Evolutionary conservation across 768 basidiomycete species (phyloP), one percentile per base, ranked within the genome.

Genomic region (Mycena maculata): DNA sequence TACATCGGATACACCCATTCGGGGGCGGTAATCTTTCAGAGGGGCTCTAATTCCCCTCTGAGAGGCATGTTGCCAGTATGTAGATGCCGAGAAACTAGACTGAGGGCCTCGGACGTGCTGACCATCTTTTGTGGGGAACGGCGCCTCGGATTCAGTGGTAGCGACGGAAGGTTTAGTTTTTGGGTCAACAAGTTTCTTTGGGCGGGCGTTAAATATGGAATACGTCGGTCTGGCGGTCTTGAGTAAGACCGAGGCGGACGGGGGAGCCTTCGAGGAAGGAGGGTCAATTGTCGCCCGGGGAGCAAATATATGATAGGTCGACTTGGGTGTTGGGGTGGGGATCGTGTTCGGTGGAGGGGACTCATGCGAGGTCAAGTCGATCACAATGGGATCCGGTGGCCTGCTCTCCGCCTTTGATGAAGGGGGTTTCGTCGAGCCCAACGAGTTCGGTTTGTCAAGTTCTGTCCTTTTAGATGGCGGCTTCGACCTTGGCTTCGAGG

Each of bases 71-170:
- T 50, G 63, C 44, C 52, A 30, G 33, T 61, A 60, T 27, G 56
- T 36, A 27, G 69, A 49, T 18, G 62, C 58, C 27, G 70, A 45
- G 70, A 82, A 83, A n/a, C 63, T 65, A 44, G 76, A 83, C 72
- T 91, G 90, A 20, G 79, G 75, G 38, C 90, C 90, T 69, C 84
- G 87, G 68, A 90, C 83, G 77, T 92, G 92, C 72, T 91, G 90
- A 18, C 78, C 80, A 25, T 79, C 77, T 49, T 71, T 71, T 69
- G 80, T 78, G 31, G 91, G 92, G 72, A 84, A 86, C 23, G 87
- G 86, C 0, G 78, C 81, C 20, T 65, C 65, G 48, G 38, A 38
- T 48, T 44, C 48, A 52, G 65, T 49, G 39, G 15, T 33, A 2
- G 38, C 54, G 39, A 41, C 33, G 20, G 39, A 30, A 53, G 42